A percentile compares a stretch with the other conserved stretches of the same genome.
Evolutionary conservation across 768 basidiomycete species (phyloP).

Genomic region (Trametes punicea): DNA sequence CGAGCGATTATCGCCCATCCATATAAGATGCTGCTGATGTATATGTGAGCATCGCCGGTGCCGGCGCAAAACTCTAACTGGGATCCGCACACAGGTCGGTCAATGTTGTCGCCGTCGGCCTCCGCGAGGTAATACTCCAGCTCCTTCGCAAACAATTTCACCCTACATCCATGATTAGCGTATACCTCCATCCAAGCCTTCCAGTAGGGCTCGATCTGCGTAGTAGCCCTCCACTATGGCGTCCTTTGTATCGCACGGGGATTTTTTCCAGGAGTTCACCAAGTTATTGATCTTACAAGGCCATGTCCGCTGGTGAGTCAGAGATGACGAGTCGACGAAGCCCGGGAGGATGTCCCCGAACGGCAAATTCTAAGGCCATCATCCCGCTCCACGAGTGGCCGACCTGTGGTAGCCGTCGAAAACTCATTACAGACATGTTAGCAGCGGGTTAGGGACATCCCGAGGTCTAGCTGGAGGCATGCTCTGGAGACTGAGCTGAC

Average conservation of each 20-base stretch:
- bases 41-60: too few relatives aligned
- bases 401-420: too few relatives aligned
- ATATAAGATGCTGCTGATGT: constrained; percentile 18
- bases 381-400: constrained; percentile 64
- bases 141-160: constrained; percentile 42
- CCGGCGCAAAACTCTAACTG: constrained; percentile 35
- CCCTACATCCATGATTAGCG: constrained; percentile 40
- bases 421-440: too few relatives aligned
- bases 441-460: too few relatives aligned
- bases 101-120: constrained; percentile 32
- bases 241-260: constrained; percentile 36
- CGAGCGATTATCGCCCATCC: constrained; percentile 29
- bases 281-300: constrained; percentile 39
- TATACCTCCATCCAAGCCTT: constrained; percentile 41
- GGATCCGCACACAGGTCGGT: constrained; percentile 41
- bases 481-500: too few relatives aligned
- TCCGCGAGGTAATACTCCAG: constrained; percentile 33
- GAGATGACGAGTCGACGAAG: constrained; percentile 45
- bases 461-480: too few relatives aligned
- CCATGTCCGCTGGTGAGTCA: constrained; percentile 43
- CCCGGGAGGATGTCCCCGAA: constrained; percentile 40
- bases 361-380: constrained; percentile 42
- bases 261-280: constrained; percentile 39
- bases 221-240: constrained; percentile 41
- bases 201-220: constrained; percentile 39